phyloP scores from a whole-genome alignment of 2,329 filamentous ascomycete genomes.

The Cercospora sp. region DNA sequence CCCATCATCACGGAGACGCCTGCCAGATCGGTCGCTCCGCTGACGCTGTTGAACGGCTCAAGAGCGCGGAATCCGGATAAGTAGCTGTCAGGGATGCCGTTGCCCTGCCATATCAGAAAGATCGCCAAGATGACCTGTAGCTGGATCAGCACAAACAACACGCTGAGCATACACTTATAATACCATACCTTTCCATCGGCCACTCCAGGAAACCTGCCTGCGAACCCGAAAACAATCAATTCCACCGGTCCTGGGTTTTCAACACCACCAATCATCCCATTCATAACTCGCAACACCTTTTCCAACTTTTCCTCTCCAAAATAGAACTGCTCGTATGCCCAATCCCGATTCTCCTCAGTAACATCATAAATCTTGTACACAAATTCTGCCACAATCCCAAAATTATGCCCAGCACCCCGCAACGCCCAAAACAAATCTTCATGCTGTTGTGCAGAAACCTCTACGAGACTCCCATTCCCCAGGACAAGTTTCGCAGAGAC shows the following conservation, averaged over 20 bases:
- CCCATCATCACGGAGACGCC: not conserved
- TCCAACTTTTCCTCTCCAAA: conserved; percentile 9
- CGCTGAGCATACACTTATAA: not conserved
- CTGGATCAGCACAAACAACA: not conserved
- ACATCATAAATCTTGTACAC: conserved; percentile 12
- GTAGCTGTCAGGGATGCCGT: not conserved
- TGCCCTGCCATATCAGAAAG: not conserved
- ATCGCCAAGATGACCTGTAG: not conserved
- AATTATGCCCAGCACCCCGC: conserved; percentile 23
- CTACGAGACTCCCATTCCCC: conserved; percentile 42
- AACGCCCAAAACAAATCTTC: conserved; percentile 22
- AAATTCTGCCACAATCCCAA: conserved; percentile 21
- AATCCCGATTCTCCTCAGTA: not conserved
- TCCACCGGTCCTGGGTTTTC: not conserved
- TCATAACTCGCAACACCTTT: conserved; percentile 1
- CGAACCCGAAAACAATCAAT: not conserved
- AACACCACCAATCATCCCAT: not conserved
- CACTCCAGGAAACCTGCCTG: not conserved
- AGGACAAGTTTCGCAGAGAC: conserved; percentile 42
- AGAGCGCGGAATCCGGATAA: not conserved
- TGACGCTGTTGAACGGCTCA: not conserved
- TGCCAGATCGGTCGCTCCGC: not conserved
- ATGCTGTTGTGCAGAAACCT: conserved; percentile 36
- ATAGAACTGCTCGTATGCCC: conserved; percentile 8
- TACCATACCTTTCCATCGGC: not conserved